Evolutionary conservation across 2,329 filamentous ascomycete genomes (phyloP).

Genomic region (Penicillium sp.): DNA sequence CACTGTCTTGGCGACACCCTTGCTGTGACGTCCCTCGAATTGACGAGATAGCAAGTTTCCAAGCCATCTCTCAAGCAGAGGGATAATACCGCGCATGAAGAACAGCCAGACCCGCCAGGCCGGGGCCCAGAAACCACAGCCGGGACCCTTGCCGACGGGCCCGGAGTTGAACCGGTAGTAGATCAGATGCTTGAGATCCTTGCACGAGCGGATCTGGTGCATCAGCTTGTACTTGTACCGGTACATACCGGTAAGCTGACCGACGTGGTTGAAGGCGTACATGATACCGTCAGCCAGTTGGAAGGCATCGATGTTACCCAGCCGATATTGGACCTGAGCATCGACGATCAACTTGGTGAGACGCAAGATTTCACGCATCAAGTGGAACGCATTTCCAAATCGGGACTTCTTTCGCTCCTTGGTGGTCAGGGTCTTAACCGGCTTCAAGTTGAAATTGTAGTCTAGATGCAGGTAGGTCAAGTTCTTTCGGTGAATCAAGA

Average conservation of each 20-base stretch:
- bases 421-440: conserved; percentile 95
- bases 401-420: conserved; percentile 99
- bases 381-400: conserved; percentile 97
- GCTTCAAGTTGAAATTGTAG: conserved; percentile 99
- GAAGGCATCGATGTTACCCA: conserved; percentile 98
- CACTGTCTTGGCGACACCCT: conserved; percentile 97
- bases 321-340: conserved; percentile 92
- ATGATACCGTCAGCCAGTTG: conserved; percentile 96
- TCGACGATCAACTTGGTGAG: conserved; percentile 97
- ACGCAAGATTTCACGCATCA: conserved; percentile 96
- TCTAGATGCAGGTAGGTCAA: conserved; percentile 96
- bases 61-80: conserved; percentile 91
- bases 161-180: conserved; percentile 99
- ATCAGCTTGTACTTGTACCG: conserved; percentile 99
- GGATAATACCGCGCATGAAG: conserved; percentile 98
- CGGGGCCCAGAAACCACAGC: conserved; percentile 98
- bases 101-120: conserved; percentile 99
- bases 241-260: conserved; percentile 98
- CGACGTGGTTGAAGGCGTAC: conserved; percentile 99
- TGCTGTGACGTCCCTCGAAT: conserved; percentile 97
- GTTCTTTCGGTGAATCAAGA: conserved; percentile 97
- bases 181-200: conserved; percentile 97
- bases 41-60: conserved; percentile 94
- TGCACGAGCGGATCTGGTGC: conserved; percentile 99
- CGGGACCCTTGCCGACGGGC: conserved; percentile 92